phyloP scores from a whole-genome alignment of 306 rosid genomes.

The Glycine soja region DNA sequence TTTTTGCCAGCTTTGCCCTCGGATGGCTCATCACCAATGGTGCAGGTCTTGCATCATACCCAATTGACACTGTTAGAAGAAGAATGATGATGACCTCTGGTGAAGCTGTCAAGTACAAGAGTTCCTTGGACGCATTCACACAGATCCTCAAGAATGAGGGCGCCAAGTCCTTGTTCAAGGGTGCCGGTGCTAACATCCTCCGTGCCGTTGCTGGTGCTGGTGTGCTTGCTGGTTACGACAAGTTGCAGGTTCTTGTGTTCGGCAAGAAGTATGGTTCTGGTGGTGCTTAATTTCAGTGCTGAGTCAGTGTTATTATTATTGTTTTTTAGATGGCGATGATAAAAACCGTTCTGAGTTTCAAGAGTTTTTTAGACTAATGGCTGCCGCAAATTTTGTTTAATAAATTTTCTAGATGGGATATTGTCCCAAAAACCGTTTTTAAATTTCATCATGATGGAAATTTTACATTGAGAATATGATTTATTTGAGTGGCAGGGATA shows the following conservation, averaged over 20 bases:
- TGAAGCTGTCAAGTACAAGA: slow-evolving; percentile 93
- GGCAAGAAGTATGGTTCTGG: slow-evolving; percentile 96
- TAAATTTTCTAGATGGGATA: slow-evolving; percentile 74
- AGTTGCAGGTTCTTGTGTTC: slow-evolving; percentile 75
- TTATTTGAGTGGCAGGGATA: slow-evolving; percentile 58
- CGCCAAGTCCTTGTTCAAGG: slow-evolving; percentile 88
- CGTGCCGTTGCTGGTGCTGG: slow-evolving; percentile 97
- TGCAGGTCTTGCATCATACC: slow-evolving; percentile 93
- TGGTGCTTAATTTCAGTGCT: slow-evolving; percentile 56
- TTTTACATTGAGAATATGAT: slow-evolving; percentile 51
- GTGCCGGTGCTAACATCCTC: slow-evolving; percentile 93
- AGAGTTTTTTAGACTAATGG: slow-evolving; percentile 54
- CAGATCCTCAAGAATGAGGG: slow-evolving; percentile 93
- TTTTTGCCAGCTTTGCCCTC: slow-evolving; percentile 88
- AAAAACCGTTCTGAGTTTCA: slow-evolving; percentile 62
- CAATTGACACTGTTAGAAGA: slow-evolving; percentile 92
- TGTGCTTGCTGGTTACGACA: slow-evolving; percentile 92
- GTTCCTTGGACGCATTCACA: slow-evolving; percentile 72
- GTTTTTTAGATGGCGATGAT: slow-evolving; percentile 81
- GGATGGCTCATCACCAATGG: slow-evolving; percentile 96
- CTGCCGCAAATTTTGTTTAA: slow-evolving; percentile 75
- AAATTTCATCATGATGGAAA: slow-evolving; percentile 45
- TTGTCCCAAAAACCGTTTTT: slow-evolving; percentile 60
- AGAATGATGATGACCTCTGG: slow-evolving; percentile 99
- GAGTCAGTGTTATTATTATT: slow-evolving; percentile 21